Evolutionary conservation across 2,329 filamentous ascomycete genomes (phyloP).

Genomic region (Phialocephala subalpina): DNA sequence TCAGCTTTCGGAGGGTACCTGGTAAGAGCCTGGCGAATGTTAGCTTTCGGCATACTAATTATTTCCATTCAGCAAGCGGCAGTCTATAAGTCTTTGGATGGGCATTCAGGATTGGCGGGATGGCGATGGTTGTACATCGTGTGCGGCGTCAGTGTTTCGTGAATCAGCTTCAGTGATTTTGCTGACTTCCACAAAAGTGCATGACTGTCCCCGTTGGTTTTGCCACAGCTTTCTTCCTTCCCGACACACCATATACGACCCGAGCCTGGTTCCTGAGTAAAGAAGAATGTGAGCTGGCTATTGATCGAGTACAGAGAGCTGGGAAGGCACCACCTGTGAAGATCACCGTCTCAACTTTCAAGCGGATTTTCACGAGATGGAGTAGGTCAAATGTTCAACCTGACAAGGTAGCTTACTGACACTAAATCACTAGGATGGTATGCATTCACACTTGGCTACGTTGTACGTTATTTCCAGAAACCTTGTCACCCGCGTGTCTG

Average conservation of each 20-base stretch:
- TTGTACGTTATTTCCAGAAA: slow-evolving; percentile 14
- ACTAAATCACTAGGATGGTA: slow-evolving; percentile 24
- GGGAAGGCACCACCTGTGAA: slow-evolving; percentile 37
- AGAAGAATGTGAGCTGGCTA: slow-evolving; percentile 35
- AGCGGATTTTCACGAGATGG: slow-evolving; percentile 23
- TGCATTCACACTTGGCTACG: slow-evolving; percentile 24
- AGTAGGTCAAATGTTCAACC: slow-evolving; percentile 10
- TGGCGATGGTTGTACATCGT: slow-evolving; percentile 44
- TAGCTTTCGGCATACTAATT: neutral
- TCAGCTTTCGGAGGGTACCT: slow-evolving; percentile 30
- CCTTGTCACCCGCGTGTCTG: neutral
- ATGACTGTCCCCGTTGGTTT: slow-evolving; percentile 38
- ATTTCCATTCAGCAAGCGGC: slow-evolving; percentile 34
- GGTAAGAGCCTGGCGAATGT: neutral
- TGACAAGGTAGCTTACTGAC: neutral
- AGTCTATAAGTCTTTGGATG: slow-evolving; percentile 38
- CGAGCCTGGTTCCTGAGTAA: slow-evolving; percentile 51
- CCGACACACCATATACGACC: slow-evolving; percentile 53
- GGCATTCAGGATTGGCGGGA: slow-evolving; percentile 35
- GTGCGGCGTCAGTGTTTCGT: slow-evolving; percentile 28
- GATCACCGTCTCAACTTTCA: slow-evolving; percentile 19
- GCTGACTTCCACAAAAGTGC: slow-evolving; percentile 7
- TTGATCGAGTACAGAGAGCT: slow-evolving; percentile 42
- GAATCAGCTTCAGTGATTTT: neutral
- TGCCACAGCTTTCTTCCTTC: slow-evolving; percentile 42